Conservation (phyloP, 345 rosid species). For the Bruguiera gymnorhiza region DNA sequence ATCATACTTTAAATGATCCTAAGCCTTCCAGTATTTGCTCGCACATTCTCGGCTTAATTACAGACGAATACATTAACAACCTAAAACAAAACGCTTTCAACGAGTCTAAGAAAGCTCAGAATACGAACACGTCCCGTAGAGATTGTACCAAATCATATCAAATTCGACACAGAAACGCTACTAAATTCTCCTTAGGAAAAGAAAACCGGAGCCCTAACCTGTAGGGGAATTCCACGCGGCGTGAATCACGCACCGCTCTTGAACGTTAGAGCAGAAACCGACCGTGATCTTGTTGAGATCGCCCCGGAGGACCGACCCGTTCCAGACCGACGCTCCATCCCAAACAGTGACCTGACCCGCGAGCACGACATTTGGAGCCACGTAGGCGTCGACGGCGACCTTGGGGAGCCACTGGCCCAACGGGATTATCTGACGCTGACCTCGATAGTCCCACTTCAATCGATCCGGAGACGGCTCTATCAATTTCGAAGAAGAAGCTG, state of each 20-base stretch:
- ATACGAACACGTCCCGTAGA: too few species aligned
- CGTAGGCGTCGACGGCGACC: constrained; percentile 92
- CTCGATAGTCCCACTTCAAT: constrained; percentile 94
- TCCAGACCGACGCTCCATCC: constrained; percentile 93
- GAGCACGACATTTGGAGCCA: constrained; percentile 82
- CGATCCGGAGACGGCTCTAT: constrained; percentile 72
- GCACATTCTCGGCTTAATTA: too few species aligned
- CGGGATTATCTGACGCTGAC: constrained; percentile 89
- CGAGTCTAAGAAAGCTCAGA: too few species aligned
- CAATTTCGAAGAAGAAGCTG: constrained; percentile 25
- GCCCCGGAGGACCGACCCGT: constrained; percentile 82
- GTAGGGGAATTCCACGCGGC: constrained; percentile 97
- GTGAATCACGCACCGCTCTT: constrained; percentile 84
- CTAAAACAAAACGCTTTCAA: too few species aligned
- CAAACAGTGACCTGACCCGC: constrained; percentile 84
- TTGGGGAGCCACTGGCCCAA: constrained; percentile 91
- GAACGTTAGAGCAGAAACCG: constrained; percentile 89
- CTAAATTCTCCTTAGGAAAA: not conserved
- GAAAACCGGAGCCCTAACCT: constrained; percentile 40
- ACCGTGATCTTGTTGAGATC: constrained; percentile 95
- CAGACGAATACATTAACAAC: too few species aligned
- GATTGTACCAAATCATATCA: not conserved
- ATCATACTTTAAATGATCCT: too few species aligned
- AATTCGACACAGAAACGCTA: constrained; percentile 1
- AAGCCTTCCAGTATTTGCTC: too few species aligned